Conservation (phyloP, 2,329 filamentous ascomycete species). For the Penicillium polonicum region DNA sequence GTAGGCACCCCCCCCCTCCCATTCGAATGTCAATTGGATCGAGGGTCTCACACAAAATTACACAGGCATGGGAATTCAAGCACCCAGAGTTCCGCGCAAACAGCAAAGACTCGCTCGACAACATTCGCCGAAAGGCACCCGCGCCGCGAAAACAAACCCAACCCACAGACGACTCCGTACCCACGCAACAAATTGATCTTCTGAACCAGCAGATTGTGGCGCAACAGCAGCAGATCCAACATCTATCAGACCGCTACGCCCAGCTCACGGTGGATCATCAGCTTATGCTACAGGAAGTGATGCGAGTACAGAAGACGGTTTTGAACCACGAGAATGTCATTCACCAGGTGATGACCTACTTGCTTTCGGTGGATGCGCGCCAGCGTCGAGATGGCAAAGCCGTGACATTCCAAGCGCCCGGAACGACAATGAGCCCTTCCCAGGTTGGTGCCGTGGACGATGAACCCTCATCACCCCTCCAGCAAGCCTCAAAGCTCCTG, state of each 20-base stretch:
- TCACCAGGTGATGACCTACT: slow-evolving; percentile 67
- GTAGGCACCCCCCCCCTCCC: slow-evolving; percentile 45
- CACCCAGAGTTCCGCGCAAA: slow-evolving; percentile 95
- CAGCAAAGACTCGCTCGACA: slow-evolving; percentile 94
- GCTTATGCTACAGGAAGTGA: slow-evolving; percentile 63
- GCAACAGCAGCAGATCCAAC: slow-evolving; percentile 88
- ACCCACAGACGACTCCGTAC: slow-evolving; percentile 70
- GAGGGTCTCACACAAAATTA: neutral
- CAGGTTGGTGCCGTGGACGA: slow-evolving; percentile 56
- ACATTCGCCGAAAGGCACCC: slow-evolving; percentile 92
- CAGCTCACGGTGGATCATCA: slow-evolving; percentile 70
- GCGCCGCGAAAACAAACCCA: slow-evolving; percentile 74
- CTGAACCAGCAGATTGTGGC: slow-evolving; percentile 85
- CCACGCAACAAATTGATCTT: slow-evolving; percentile 83
- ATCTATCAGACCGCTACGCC: slow-evolving; percentile 78
- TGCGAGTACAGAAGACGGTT: slow-evolving; percentile 67
- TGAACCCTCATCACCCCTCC: slow-evolving; percentile 64
- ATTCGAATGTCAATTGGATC: neutral
- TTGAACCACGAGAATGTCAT: slow-evolving; percentile 70
- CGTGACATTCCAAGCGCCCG: slow-evolving; percentile 37
- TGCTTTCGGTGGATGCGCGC: slow-evolving; percentile 62
- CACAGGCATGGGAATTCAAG: slow-evolving; percentile 92
- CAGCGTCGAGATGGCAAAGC: slow-evolving; percentile 60
- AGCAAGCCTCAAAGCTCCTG: slow-evolving; percentile 66
- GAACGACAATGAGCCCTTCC: slow-evolving; percentile 45